Base-by-base conservation (phyloP, 192 early-diverging fungal species). In the Backusella australiensis region DNA sequence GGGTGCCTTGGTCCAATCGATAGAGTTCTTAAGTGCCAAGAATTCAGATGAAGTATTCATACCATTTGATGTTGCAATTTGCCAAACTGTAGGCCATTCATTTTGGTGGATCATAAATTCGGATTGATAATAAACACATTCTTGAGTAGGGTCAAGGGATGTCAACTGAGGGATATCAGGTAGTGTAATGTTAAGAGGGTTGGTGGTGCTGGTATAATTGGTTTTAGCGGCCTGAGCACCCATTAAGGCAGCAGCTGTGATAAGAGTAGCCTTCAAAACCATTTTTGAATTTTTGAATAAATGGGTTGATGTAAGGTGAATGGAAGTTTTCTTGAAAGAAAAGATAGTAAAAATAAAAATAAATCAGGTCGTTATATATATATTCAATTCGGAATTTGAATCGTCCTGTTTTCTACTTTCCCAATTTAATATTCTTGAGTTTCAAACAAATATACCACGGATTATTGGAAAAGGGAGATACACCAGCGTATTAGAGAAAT, bases 1-100 rank as follows among this genome's bases (percentile, higher is more conserved):
- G 65, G 84, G 84, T 21, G 77, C 84, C 15, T 77, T 76, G 36
- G 72, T 77, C 46, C 80, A 69, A 72, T 84, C 83, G 53, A 84
- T 81, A 67, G 80, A 77, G 72, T 81, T 79, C 68, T 79, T 75
- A 69, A 80, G 76, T 12, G 74, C 73, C 66, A 67, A 44, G 44
- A 81, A 80, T 35, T 84, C 75, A 26, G 77, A 39, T 15, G 83
- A 81, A 44, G 73, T 77, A 69, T 67, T 68, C 59, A 68, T 75
- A 39, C 74, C 74, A 15, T 75, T 66, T 11, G 63, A 53, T 32
- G 74, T 68, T 23, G 74, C 66, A 12, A 41, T 67, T 11, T 41
- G 38, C 74, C 63, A 68, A 34, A 75, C 42, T 39, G 66, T 73
- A 73, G 72, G 72, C 72, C 72, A 73, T 63, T 73, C 72, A 73